Base-by-base conservation (phyloP, 495 filamentous ascomycete genomes). In the Antarctomyces pellizariae region DNA sequence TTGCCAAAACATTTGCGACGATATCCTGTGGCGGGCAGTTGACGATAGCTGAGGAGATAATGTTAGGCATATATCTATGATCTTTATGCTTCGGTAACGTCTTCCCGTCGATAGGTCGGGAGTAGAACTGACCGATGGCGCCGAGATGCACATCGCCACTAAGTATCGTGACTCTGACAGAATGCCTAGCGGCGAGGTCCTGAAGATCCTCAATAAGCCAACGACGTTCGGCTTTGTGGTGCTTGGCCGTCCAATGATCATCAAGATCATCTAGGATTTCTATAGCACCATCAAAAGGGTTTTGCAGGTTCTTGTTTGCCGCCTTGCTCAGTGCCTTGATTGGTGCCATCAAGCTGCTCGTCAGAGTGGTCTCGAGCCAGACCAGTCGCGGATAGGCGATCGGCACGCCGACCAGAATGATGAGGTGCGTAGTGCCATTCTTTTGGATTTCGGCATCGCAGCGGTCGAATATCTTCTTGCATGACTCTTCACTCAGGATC, bases 191-290 rank as follows among this genome's bases (percentile, higher is more conserved):
- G 8, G 89, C 83, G 24, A 95, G 53, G 36, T 80, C 72, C 44
- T 97, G 86, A 9, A 97, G 57, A 30, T 89, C 77, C 39, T 84
- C 68, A 18, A 97, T 67, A 36, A 93, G 62, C 53, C 73, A 74
- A 36, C 69, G 75, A 16, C 86, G 65, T 50, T 97, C 86, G 7
- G 54, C 47, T 43, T 95, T 95, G 49, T 92, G 79, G 41, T 80
- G 72, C 39, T 77, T 89, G 12, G 86, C 83, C 2, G 86, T 90
- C 86, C 86, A 97, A 42, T 95, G 84, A 46, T 97, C 86, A 37
- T 82, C 75, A 6, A 89, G 54, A 43, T 89, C 78, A 48, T 95
- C 86, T 15, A 90, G 58, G 9, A 97, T 76, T 48, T 93, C 89
- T 4, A 91, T 75, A 22, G 78, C 82, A 28, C 78, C 83, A 41